Evolutionary conservation across 495 filamentous ascomycete species (phyloP), one percentile per base, ranked within the genome.

Genomic region (Daldinia decipiens): DNA sequence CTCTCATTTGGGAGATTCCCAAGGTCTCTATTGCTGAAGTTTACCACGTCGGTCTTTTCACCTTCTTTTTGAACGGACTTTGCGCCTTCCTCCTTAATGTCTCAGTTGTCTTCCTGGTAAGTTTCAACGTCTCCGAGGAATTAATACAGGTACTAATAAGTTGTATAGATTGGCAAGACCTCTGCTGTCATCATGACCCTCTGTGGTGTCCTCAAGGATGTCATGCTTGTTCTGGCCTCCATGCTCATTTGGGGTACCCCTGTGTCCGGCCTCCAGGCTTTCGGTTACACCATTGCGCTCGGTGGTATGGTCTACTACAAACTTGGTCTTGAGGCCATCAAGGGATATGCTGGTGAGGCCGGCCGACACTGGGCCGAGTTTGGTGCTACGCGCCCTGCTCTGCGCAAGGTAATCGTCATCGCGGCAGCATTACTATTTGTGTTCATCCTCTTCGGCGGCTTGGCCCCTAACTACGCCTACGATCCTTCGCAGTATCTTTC

Each of bases 151-250:
- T 63, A 21, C 74, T 83, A 76, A 84, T 59, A 12, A 55, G 26
- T 19, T 59, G 45, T 56, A 15, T 72, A 97, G 94, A 99, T 99
- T 80, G 95, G 95, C 82, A 95, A 93, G 84, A 99, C 95, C 24
- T 98, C 95, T 0, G 95, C 93, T 55, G 88, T 99, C 47, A 93
- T 98, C 77, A 92, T 98, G 79, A 98, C 95, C 40, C 91, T 99
- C 56, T 98, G 93, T 81, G 95, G 95, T 83, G 94, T 99, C 65
- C 89, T 98, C 77, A 99, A 99, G 87, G 95, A 99, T 85, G 95
- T 99, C 72, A 88, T 99, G 66, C 91, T 99, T 31, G 94, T 99
- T 54, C 82, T 84, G 59, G 92, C 92, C 58, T 97, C 93, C 62
- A 95, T 98, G 87, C 76, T 92, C 67, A 90, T 99, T 79, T 97